phyloP scores from a whole-genome alignment of 1,284 basidiomycete genomes.

The Moesziomyces antarcticus region DNA sequence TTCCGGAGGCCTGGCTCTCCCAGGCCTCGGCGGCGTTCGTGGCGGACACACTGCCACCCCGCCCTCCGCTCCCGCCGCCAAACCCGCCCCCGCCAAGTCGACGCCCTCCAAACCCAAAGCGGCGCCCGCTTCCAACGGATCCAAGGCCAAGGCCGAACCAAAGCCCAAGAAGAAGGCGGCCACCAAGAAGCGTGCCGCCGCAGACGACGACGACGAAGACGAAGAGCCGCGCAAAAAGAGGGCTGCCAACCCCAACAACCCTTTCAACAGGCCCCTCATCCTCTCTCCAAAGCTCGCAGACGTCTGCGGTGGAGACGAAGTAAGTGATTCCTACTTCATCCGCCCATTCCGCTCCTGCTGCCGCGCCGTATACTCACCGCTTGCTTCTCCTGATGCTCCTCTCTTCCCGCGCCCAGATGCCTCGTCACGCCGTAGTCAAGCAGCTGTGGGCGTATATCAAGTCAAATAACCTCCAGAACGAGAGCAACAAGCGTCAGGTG shows the following conservation, averaged over 20 bases:
- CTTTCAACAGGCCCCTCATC: conserved; percentile 64
- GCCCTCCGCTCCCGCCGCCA: conserved; percentile 29
- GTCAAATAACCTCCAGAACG: conserved; percentile 80
- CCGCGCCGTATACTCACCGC: not conserved
- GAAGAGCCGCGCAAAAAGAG: conserved; percentile 52
- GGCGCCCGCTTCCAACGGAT: conserved; percentile 35
- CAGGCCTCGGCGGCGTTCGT: conserved; percentile 54
- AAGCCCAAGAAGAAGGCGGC: conserved; percentile 63
- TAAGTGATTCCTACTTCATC: conserved; percentile 19
- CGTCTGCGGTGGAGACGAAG: conserved; percentile 63
- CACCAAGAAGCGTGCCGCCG: conserved; percentile 33
- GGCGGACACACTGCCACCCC: conserved; percentile 36
- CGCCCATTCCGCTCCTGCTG: not conserved
- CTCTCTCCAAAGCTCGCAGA: conserved; percentile 60
- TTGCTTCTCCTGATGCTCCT: conserved; percentile 58
- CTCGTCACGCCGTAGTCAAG: conserved; percentile 88
- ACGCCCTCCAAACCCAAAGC: conserved; percentile 6
- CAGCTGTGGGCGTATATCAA: conserved; percentile 87
- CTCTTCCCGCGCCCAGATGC: conserved; percentile 74
- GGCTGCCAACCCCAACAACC: conserved; percentile 64
- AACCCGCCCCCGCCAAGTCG: conserved; percentile 18
- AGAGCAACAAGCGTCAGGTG: conserved; percentile 74
- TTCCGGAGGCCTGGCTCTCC: conserved; percentile 50
- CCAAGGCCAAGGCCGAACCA: conserved; percentile 38
- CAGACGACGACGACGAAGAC: conserved; percentile 39